Evolutionary conservation across 225 moss, liverwort and hornwort genomes (phyloP).

Genomic region (Antitrichia curtipendula): DNA sequence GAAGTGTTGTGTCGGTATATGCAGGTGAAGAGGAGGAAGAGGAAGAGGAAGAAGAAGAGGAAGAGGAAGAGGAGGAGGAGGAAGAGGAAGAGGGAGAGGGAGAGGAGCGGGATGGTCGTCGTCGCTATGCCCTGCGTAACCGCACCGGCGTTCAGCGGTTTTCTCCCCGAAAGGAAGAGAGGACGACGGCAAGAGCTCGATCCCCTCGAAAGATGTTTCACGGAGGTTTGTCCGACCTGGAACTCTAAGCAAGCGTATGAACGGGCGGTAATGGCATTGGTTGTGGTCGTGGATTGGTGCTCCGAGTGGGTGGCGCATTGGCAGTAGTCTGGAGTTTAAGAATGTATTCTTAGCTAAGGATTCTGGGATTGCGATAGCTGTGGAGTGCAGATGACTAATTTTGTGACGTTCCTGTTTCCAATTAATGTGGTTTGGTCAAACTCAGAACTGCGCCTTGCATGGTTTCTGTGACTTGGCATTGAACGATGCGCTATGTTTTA

Average conservation of each 20-base stretch:
- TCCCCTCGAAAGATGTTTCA: conserved; percentile 66
- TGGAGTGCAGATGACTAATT: not conserved
- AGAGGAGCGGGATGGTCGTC: conserved; percentile 62
- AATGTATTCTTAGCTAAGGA: not conserved
- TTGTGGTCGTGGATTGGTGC: not conserved
- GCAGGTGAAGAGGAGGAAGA: conserved; percentile 40
- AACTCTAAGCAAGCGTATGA: not conserved
- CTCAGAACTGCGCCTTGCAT: not conserved
- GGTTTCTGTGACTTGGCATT: not conserved
- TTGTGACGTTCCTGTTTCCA: not conserved
- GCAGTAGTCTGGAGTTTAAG: not conserved
- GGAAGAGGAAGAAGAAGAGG: conserved; percentile 26
- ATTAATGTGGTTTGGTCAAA: not conserved
- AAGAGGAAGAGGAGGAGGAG: conserved; percentile 26
- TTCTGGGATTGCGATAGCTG: not conserved
- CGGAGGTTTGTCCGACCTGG: conserved; percentile 16
- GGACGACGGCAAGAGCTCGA: conserved; percentile 41
- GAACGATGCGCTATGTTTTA: not conserved
- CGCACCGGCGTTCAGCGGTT: conserved; percentile 81
- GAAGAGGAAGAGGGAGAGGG: conserved; percentile 66
- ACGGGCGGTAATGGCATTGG: not conserved
- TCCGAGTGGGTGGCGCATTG: not conserved
- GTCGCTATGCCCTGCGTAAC: conserved; percentile 71
- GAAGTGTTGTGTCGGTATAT: not conserved
- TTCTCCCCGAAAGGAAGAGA: conserved; percentile 78